Conservation (phyloP, 176 grass and related monocot genomes). For the Coix lacrymajobi region DNA sequence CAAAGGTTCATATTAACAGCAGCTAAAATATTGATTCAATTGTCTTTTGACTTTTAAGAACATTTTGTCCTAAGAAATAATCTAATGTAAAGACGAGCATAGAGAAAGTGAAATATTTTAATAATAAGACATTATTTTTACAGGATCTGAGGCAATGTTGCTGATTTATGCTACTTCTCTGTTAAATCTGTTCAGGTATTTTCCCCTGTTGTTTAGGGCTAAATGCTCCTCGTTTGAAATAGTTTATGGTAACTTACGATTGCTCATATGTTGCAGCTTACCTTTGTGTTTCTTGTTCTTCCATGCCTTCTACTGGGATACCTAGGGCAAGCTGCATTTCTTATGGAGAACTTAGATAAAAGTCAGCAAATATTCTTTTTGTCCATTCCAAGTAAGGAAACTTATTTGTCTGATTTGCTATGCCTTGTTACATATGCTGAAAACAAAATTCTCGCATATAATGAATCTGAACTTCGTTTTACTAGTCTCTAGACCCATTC, state of each 20-base stretch:
- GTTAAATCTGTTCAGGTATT: slow-evolving; percentile 93
- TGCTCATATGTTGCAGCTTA: slow-evolving; percentile 67
- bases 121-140: slow-evolving; percentile 26
- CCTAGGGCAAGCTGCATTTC: slow-evolving; percentile 93
- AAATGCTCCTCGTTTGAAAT: neutral
- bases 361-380: slow-evolving; percentile 97
- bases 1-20: neutral
- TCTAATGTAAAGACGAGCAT: neutral
- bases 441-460: slow-evolving; percentile 5
- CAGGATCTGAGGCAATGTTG: slow-evolving; percentile 99
- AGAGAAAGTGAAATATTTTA: neutral
- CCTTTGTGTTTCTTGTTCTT: slow-evolving; percentile 90
- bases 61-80: neutral
- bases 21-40: neutral
- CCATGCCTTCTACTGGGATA: slow-evolving; percentile 97
- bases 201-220: neutral
- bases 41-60: neutral
- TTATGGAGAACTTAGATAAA: slow-evolving; percentile 82
- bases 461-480: neutral
- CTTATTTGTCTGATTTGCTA: slow-evolving; percentile 22
- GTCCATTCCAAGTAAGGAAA: slow-evolving; percentile 90
- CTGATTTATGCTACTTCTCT: slow-evolving; percentile 98
- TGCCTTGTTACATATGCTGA: slow-evolving; percentile 6
- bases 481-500: neutral
- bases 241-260: slow-evolving; percentile 31